Conservation (phyloP, 805 yeast genomes). For the Barnettozyma wickerhamii region DNA sequence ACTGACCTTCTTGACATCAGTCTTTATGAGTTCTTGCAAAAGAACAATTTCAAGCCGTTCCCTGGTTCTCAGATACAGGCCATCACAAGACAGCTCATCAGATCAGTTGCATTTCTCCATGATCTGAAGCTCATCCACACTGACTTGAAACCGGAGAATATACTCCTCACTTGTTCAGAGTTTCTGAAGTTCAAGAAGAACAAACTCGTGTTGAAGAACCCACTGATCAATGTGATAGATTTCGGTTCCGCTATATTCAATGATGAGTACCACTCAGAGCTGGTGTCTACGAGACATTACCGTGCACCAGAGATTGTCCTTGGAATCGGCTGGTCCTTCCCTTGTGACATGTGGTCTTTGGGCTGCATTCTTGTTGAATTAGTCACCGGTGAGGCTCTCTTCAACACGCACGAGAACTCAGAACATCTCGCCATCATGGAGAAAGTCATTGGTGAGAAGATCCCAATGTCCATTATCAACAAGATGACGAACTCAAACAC, state of each 20-base stretch:
- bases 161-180: slow-evolving; percentile 37
- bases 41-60: slow-evolving; percentile 80
- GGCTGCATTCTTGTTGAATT: slow-evolving; percentile 92
- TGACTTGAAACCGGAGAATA: slow-evolving; percentile 94
- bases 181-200: slow-evolving; percentile 20
- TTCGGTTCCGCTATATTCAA: slow-evolving; percentile 96
- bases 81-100: slow-evolving; percentile 76
- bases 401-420: slow-evolving; percentile 89
- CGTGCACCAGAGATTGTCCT: slow-evolving; percentile 95
- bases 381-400: slow-evolving; percentile 89
- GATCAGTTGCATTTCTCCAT: slow-evolving; percentile 85
- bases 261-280: slow-evolving; percentile 88
- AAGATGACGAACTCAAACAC: slow-evolving; percentile 17
- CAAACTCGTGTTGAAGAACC: slow-evolving; percentile 57
- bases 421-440: slow-evolving; percentile 97
- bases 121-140: slow-evolving; percentile 90
- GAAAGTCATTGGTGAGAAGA: slow-evolving; percentile 54
- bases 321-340: slow-evolving; percentile 95
- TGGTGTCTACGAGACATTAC: slow-evolving; percentile 93
- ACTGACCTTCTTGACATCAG: slow-evolving; percentile 84
- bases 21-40: slow-evolving; percentile 84
- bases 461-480: slow-evolving; percentile 35
- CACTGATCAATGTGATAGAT: slow-evolving; percentile 85
- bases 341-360: slow-evolving; percentile 96
- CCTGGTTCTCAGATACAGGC: slow-evolving; percentile 93